A percentile compares a stretch with the other conserved stretches of the same genome.
Conservation (phyloP, 2,329 filamentous ascomycete genomes). For the Thermothelomyces thermophilus region DNA sequence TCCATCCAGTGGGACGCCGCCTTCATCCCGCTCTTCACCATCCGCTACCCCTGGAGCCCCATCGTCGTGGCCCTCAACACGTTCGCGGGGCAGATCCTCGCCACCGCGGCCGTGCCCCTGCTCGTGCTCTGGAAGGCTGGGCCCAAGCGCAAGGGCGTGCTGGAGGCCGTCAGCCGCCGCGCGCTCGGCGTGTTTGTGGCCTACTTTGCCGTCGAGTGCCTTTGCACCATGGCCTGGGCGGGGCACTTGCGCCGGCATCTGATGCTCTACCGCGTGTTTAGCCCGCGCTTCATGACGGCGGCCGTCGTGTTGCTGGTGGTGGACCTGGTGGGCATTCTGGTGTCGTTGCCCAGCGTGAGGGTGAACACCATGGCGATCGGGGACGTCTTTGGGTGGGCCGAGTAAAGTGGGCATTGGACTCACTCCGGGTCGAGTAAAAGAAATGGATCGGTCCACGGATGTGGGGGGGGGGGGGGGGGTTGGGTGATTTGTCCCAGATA, state of each 20-base stretch:
- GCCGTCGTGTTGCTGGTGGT: constrained; percentile 65
- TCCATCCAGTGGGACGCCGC: constrained; percentile 95
- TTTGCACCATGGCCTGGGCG: constrained; percentile 87
- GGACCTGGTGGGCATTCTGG: constrained; percentile 64
- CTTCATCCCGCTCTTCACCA: constrained; percentile 77
- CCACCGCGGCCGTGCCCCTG: constrained; percentile 71
- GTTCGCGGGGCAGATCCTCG: constrained; percentile 82
- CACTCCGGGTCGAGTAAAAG: background rate
- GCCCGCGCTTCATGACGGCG: constrained; percentile 82
- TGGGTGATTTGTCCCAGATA: too few relatives aligned
- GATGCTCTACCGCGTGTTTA: constrained; percentile 95
- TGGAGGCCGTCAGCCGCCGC: constrained; percentile 64
- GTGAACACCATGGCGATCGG: constrained; percentile 71
- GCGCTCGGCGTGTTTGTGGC: constrained; percentile 68
- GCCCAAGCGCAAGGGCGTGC: constrained; percentile 61
- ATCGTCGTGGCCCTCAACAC: constrained; percentile 77
- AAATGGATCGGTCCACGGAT: too few relatives aligned
- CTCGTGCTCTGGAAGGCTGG: constrained; percentile 84
- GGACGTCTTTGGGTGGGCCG: constrained; percentile 79
- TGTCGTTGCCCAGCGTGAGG: constrained; percentile 68
- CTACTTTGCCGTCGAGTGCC: constrained; percentile 74
- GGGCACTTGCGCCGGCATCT: constrained; percentile 82
- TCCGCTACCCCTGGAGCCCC: constrained; percentile 86
- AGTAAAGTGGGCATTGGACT: background rate
- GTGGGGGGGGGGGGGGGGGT: too few relatives aligned